phyloP scores from a whole-genome alignment of 371 early-diverging fungal genomes.

The Mortierella sp. region DNA sequence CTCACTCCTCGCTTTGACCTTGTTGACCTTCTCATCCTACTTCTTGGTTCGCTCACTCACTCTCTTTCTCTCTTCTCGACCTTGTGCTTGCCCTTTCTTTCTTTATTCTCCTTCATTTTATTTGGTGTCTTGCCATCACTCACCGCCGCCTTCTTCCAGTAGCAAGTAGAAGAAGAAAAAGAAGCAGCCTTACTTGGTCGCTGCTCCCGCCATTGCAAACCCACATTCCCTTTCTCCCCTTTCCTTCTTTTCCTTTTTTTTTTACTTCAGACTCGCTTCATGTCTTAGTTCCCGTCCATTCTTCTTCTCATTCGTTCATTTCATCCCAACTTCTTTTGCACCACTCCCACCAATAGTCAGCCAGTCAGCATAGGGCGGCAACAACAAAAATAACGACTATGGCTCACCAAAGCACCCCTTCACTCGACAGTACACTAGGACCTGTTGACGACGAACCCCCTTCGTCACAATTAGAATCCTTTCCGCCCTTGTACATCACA shows the following conservation, averaged over 20 bases:
- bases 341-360: neutral
- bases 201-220: neutral
- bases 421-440: constrained; percentile 24
- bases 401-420: constrained; percentile 18
- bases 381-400: constrained; percentile 11
- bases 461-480: constrained; percentile 37
- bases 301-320: neutral
- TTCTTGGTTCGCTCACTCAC: neutral
- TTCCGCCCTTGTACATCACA: constrained; percentile 32
- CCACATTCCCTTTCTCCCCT: neutral
- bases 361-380: neutral
- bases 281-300: neutral
- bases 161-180: neutral
- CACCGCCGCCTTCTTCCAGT: neutral
- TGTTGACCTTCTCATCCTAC: no score
- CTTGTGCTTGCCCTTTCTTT: neutral
- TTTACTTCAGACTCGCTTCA: neutral
- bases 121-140: neutral
- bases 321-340: neutral
- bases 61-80: neutral
- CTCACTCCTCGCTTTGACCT: neutral
- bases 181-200: neutral
- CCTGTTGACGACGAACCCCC: constrained; percentile 9
- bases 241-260: neutral
- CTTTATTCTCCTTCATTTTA: no score